Base-by-base conservation (phyloP, 345 rosid species). In the Atalantia buxifolia region DNA sequence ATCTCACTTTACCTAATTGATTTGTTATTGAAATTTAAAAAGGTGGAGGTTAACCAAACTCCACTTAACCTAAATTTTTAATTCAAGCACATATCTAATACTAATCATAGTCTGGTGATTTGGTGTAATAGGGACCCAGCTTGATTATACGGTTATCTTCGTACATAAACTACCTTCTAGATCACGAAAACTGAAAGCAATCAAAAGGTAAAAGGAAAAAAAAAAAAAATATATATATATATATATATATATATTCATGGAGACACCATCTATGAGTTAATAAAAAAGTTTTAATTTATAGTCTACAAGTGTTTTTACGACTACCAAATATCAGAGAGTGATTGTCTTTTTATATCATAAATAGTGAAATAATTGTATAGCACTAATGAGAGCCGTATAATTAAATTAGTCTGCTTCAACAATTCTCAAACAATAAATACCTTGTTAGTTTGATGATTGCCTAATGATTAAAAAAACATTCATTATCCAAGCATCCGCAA, bases 31-130 rank as follows among this genome's bases (percentile, higher is more conserved):
- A 74, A 22, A 0, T 38, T 38, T 3, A 42, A 19, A 71, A 59
- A 24, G 24, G 31, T 24, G 70, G 36, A 48, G 9, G 78, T 77
- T 81, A 50, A 45, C 59, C 53, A 77, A 66, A 55, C 84, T 35
- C 45, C 50, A 81, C 75, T 72, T 27, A 71, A 66, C 78, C 71
- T 24, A 75, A 2, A 62, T 48, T 60, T 48, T 78, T 36, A 31
- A 50, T 62, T 13, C 40, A 40, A 38, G 31, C 35, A 5, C 2
- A 12, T 2, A 0, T 38, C 9, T 30, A 53, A 21, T 30, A 5
- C 8, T 28, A 45, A 36, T 75, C 50, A 45, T 45, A 13, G 50
- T 45, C 18, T 45, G 50, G 50, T 45, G 69, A 63, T 63, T 66
- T 76, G 63, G 35, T 63, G 30, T 2, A 63, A 61, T 27, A 69